Evolutionary conservation across 495 filamentous ascomycete species (phyloP).

Genomic region (Hypomontagnella monticulosa): DNA sequence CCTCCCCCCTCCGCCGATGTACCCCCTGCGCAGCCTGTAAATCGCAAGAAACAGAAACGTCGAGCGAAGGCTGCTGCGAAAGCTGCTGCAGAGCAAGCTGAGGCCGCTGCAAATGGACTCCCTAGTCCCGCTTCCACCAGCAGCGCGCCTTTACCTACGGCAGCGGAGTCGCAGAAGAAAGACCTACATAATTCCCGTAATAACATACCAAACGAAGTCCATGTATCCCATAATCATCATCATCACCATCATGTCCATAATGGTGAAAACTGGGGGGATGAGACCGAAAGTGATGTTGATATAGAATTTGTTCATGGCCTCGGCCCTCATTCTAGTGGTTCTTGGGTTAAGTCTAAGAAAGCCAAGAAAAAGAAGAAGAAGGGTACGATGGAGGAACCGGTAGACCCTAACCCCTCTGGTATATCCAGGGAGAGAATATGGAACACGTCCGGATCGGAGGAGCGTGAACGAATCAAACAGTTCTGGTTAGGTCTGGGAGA

Average conservation of each 20-base stretch:
- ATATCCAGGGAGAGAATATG: conserved; percentile 87
- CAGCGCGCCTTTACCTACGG: conserved; percentile 43
- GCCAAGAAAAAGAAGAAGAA: conserved; percentile 71
- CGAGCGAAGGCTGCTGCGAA: conserved; percentile 80
- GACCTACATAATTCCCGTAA: conserved; percentile 35
- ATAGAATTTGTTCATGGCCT: conserved; percentile 11
- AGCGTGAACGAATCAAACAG: conserved; percentile 95
- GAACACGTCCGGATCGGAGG: conserved; percentile 93
- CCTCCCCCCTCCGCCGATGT: conserved; percentile 36
- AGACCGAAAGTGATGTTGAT: conserved; percentile 56
- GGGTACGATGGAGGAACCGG: conserved; percentile 32
- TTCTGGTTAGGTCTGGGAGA: conserved; percentile 98
- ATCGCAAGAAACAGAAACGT: conserved; percentile 92
- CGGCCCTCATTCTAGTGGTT: conserved; percentile 34
- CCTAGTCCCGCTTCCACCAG: conserved; percentile 50
- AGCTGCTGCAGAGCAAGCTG: conserved; percentile 62
- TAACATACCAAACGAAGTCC: conserved; percentile 20
- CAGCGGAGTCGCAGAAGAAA: conserved; percentile 40
- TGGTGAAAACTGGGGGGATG: conserved; percentile 59
- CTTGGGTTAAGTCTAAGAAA: conserved; percentile 61
- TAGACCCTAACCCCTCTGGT: conserved; percentile 43
- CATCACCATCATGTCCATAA: conserved; percentile 48
- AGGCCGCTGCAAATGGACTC: conserved; percentile 51
- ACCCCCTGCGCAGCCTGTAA: conserved; percentile 63
- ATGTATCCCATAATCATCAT: conserved; percentile 14